phyloP scores from a whole-genome alignment of 2,329 filamentous ascomycete species.

The Hortaea werneckii region DNA sequence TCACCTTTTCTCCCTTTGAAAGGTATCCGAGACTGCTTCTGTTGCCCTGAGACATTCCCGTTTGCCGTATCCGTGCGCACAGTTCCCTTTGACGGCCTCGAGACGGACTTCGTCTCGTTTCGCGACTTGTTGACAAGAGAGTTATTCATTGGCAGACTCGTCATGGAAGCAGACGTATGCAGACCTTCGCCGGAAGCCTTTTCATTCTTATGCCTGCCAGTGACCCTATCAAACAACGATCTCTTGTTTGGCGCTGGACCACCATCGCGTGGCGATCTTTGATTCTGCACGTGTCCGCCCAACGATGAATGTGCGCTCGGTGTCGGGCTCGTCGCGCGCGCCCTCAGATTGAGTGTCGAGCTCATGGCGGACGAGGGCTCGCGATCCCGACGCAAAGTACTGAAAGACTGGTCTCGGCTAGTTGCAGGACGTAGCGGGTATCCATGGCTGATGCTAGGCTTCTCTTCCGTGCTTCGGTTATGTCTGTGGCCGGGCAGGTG shows the following conservation, averaged over 20 bases:
- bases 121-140: slow-evolving; percentile 8
- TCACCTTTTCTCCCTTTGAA: slow-evolving; percentile 42
- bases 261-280: slow-evolving; percentile 46
- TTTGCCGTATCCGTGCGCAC: slow-evolving; percentile 8
- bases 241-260: slow-evolving; percentile 35
- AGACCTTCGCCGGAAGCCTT: slow-evolving; percentile 29
- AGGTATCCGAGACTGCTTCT: slow-evolving; percentile 37
- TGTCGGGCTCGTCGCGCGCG: slow-evolving; percentile 69
- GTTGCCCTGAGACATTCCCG: slow-evolving; percentile 1
- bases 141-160: slow-evolving; percentile 22
- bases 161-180: slow-evolving; percentile 31
- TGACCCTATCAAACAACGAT: slow-evolving; percentile 45
- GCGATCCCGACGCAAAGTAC: slow-evolving; percentile 45
- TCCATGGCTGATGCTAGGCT: slow-evolving; percentile 26
- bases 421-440: slow-evolving; percentile 59
- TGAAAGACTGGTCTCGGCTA: slow-evolving; percentile 63
- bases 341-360: slow-evolving; percentile 43
- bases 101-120: slow-evolving; percentile 16
- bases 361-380: slow-evolving; percentile 34
- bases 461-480: slow-evolving; percentile 55
- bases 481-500: slow-evolving; percentile 60
- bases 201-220: slow-evolving; percentile 38
- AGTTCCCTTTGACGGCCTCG: slow-evolving; percentile 13
- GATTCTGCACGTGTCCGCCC: slow-evolving; percentile 36
- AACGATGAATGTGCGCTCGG: slow-evolving; percentile 59